Evolutionary conservation across 1,139 yeast genomes (phyloP).

Genomic region (Yamadazyma conglobata): DNA sequence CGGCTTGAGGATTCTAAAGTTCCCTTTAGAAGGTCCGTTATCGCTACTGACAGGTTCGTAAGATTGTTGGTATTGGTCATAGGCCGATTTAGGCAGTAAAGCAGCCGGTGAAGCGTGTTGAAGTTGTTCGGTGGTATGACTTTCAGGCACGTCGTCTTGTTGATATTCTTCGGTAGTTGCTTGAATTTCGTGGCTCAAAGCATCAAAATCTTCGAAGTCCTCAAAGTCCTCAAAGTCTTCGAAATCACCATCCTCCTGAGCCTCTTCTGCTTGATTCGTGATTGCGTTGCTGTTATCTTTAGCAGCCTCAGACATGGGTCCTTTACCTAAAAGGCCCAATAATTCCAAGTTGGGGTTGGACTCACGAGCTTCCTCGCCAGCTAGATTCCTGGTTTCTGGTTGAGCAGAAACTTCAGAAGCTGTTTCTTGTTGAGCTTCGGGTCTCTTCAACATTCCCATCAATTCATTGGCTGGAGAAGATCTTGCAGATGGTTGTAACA

Average conservation of each 20-base stretch:
- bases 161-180: conserved; percentile 12
- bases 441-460: conserved; percentile 20
- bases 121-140: not conserved
- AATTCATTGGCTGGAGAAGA: conserved; percentile 15
- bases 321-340: conserved; percentile 6
- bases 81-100: not conserved
- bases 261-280: not conserved
- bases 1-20: conserved; percentile 27
- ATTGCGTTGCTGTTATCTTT: not conserved
- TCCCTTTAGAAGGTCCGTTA: conserved; percentile 17
- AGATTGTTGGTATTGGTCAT: conserved; percentile 2
- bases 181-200: conserved; percentile 20
- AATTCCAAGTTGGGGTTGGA: conserved; percentile 3
- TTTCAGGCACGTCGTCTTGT: conserved; percentile 4
- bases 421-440: conserved; percentile 3
- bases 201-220: conserved; percentile 30
- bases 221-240: conserved; percentile 35
- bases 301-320: too few relatives aligned
- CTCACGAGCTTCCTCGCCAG: not conserved
- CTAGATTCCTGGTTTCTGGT: too few relatives aligned
- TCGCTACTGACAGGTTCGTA: not conserved
- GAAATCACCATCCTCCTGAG: conserved; percentile 11
- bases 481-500: conserved; percentile 7
- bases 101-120: conserved; percentile 1
- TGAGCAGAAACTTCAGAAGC: not conserved